Conservation (phyloP, 2,329 filamentous ascomycete species). For the Microcyclospora tardicrescens region DNA sequence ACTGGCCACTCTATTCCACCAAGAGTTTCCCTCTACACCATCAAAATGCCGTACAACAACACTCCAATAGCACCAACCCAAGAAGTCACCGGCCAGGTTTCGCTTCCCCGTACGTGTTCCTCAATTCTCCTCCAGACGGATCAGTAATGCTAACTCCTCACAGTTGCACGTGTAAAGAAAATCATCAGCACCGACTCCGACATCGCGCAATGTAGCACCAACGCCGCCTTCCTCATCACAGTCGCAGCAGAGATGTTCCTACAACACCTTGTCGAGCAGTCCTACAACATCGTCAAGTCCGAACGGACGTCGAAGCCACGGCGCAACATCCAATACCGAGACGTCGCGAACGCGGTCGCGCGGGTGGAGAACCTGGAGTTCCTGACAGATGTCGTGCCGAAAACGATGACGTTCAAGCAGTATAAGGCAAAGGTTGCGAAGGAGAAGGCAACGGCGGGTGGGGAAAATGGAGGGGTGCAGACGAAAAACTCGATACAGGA, state of each 20-base stretch:
- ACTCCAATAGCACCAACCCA: conserved; percentile 65
- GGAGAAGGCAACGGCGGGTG: conserved; percentile 6
- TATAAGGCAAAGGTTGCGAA: conserved; percentile 47
- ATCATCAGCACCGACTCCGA: conserved; percentile 84
- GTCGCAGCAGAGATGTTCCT: conserved; percentile 94
- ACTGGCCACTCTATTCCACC: no score
- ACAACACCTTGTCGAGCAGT: conserved; percentile 74
- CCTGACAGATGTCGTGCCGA: conserved; percentile 77
- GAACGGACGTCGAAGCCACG: conserved; percentile 64
- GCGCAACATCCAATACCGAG: conserved; percentile 89
- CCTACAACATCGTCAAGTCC: conserved; percentile 75
- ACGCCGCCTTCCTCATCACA: conserved; percentile 86
- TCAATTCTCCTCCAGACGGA: conserved; percentile 1
- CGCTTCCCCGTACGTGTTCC: conserved; percentile 60
- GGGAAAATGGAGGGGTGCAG: conserved; percentile 3
- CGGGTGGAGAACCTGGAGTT: conserved; percentile 93
- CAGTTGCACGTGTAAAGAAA: conserved; percentile 91
- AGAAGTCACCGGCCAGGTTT: conserved; percentile 72
- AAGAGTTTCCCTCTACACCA: background rate
- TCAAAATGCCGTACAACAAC: conserved; percentile 77
- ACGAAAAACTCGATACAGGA: conserved; percentile 9
- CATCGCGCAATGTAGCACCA: conserved; percentile 75
- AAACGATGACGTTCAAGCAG: conserved; percentile 68
- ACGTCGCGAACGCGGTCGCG: conserved; percentile 75
- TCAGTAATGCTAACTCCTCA: conserved; percentile 7